Percentiles rank a stretch among this genome's conserved stretches.
Evolutionary conservation across 108 stramenopile species (phyloP).

Genomic region (Seminavis robusta): DNA sequence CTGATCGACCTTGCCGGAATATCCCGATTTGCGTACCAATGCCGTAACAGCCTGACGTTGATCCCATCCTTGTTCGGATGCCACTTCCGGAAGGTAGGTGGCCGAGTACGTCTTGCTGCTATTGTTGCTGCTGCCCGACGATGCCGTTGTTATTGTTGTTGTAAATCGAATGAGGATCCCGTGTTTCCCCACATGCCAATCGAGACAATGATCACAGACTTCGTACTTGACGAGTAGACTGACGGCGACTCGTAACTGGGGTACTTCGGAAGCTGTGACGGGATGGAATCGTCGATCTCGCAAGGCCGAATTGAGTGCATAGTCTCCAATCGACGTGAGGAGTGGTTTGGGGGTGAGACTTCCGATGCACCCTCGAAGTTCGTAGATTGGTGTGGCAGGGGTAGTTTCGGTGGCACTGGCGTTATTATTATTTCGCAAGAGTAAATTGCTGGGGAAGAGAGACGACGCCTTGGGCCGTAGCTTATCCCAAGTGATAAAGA

Average conservation of each 20-base stretch:
- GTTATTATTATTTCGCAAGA: constrained; percentile 12
- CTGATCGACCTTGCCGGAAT: constrained; percentile 32
- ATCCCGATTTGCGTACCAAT: constrained; percentile 75
- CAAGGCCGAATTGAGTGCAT: constrained; percentile 60
- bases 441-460: not conserved
- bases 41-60: constrained; percentile 42
- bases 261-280: constrained; percentile 45
- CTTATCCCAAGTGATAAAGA: constrained; percentile 85
- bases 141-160: not conserved
- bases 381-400: constrained; percentile 14
- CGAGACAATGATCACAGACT: constrained; percentile 45
- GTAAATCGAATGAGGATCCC: constrained; percentile 69
- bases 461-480: constrained; percentile 14
- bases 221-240: constrained; percentile 74
- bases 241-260: constrained; percentile 57
- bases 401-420: not conserved
- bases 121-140: not conserved
- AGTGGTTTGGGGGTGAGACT: constrained; percentile 48
- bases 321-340: constrained; percentile 48
- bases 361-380: constrained; percentile 79
- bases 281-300: constrained; percentile 69
- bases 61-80: constrained; percentile 63
- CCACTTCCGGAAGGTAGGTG: constrained; percentile 79
- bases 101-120: constrained; percentile 27
- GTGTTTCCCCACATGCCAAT: constrained; percentile 78